Conservation (phyloP, 2,329 filamentous ascomycete species). For the Colletotrichum sp. region DNA sequence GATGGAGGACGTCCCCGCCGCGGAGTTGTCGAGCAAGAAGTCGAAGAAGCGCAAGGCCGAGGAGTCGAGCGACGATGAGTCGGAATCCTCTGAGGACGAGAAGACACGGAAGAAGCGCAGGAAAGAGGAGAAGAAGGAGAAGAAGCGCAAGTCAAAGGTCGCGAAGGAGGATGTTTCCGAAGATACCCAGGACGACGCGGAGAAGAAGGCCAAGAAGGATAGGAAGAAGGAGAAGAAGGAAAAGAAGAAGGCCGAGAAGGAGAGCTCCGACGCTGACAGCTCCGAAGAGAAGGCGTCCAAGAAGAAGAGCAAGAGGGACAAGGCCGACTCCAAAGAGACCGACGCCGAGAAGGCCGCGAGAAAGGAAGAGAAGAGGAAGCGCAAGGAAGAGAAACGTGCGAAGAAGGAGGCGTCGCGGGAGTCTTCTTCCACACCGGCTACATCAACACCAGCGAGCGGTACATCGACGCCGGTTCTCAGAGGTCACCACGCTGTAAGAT, state of each 20-base stretch:
- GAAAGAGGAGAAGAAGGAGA: conserved; percentile 44
- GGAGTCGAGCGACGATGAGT: conserved; percentile 30
- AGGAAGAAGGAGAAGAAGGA: conserved; percentile 26
- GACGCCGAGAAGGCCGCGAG: conserved; percentile 47
- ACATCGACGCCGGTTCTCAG: conserved; percentile 47
- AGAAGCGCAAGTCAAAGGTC: conserved; percentile 42
- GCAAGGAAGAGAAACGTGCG: conserved; percentile 44
- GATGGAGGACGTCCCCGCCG: conserved; percentile 24
- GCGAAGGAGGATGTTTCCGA: conserved; percentile 29
- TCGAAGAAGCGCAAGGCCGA: conserved; percentile 55
- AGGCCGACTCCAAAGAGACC: conserved; percentile 27
- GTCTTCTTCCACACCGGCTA: conserved; percentile 29
- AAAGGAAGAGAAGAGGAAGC: conserved; percentile 53
- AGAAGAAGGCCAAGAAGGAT: conserved; percentile 27
- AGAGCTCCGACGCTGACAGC: conserved; percentile 27
- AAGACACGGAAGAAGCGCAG: conserved; percentile 41
- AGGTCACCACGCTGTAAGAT: conserved; percentile 75
- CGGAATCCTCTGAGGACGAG: conserved; percentile 30
- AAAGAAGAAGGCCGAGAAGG: conserved; percentile 41
- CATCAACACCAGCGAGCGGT: conserved; percentile 44
- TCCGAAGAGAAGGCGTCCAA: conserved; percentile 31
- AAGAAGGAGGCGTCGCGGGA: conserved; percentile 35
- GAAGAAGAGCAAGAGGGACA: conserved; percentile 28
- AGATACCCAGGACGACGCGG: conserved; percentile 26
- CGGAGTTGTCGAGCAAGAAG: conserved; percentile 43